These are phyloP conservation scores for Saccharomyces hybrid DNA, from an alignment of 1,139 yeast species.

Conservation along the genomic window DNA sequence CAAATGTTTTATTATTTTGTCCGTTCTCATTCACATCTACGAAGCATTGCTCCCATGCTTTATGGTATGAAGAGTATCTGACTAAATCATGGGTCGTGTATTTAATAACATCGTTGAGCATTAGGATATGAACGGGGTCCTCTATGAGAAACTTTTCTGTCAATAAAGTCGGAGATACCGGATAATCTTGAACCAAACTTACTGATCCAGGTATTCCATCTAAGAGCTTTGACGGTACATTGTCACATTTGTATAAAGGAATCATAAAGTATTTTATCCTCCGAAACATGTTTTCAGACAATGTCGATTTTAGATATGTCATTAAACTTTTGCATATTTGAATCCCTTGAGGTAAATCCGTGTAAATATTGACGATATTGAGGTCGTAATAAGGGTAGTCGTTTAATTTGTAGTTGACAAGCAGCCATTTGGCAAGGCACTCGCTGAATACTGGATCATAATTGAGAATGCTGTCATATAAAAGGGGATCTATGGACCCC, in stretches of 20 bases:
- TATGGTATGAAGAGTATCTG: constrained; percentile 6
- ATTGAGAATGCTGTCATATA: constrained; percentile 10
- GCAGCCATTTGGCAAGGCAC: constrained; percentile 27
- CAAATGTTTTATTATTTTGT: constrained; percentile 7
- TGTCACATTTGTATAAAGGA: constrained; percentile 21
- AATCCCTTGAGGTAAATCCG: constrained; percentile 22
- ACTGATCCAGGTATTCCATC: constrained; percentile 17
- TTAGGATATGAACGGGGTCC: constrained; percentile 27
- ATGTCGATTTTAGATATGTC: constrained; percentile 14
- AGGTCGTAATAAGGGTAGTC: constrained; percentile 29
- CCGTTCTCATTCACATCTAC: constrained; percentile 12
- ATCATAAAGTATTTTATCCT: constrained; percentile 22
- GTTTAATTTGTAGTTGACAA: constrained; percentile 27
- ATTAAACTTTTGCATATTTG: constrained; percentile 15
- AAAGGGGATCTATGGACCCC: background rate
- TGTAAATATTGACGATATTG: constrained; percentile 25
- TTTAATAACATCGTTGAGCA: constrained; percentile 26
- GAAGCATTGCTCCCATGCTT: constrained; percentile 23
- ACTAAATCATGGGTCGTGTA: constrained; percentile 26
- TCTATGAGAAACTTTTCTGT: constrained; percentile 10
- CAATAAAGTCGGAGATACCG: background rate
- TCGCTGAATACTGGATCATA: constrained; percentile 22
- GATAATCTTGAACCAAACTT: constrained; percentile 11
- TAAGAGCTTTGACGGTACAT: constrained; percentile 7
- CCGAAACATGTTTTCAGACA: constrained; percentile 17